A percentile compares a stretch with the other conserved stretches of the same genome.
These are phyloP conservation scores for Adansonia madagascariensis DNA, from an alignment of 441 rosid genomes.

Conservation along the genomic window DNA sequence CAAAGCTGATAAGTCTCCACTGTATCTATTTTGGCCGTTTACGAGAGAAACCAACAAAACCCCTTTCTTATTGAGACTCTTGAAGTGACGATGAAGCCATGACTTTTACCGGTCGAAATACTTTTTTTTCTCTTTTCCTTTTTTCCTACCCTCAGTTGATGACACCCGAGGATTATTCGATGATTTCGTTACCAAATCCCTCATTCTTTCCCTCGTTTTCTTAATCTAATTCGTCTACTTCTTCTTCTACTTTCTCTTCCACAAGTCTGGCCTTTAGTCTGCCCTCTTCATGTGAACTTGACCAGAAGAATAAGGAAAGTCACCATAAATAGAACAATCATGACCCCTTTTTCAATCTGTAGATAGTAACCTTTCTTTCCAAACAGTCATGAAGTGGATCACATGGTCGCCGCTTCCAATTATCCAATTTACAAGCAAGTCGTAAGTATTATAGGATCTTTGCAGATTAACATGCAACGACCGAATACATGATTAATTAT, in stretches of 20 bases:
- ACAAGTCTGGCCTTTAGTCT: background rate
- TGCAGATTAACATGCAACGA: slow-evolving; percentile 25
- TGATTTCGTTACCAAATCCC: background rate
- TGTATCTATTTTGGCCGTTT: slow-evolving; percentile 48
- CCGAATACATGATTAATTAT: background rate
- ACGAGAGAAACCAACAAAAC: slow-evolving; percentile 44
- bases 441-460: slow-evolving; percentile 12
- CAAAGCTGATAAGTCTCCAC: slow-evolving; percentile 36
- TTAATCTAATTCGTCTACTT: background rate
- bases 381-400: slow-evolving; percentile 31
- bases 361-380: slow-evolving; percentile 27
- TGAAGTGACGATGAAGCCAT: slow-evolving; percentile 35
- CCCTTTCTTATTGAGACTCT: slow-evolving; percentile 19
- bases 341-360: slow-evolving; percentile 26
- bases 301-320: slow-evolving; percentile 39
- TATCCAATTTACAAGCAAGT: slow-evolving; percentile 29
- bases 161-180: background rate
- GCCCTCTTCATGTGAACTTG: slow-evolving; percentile 38
- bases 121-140: too few species aligned
- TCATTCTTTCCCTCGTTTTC: background rate
- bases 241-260: background rate
- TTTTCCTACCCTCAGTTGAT: background rate
- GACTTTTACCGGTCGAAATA: slow-evolving; percentile 13
- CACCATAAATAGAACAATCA: slow-evolving; percentile 21
- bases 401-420: slow-evolving; percentile 34